phyloP scores from a whole-genome alignment of 2,329 filamentous ascomycete genomes.

The Chaetomiaceae sp. region DNA sequence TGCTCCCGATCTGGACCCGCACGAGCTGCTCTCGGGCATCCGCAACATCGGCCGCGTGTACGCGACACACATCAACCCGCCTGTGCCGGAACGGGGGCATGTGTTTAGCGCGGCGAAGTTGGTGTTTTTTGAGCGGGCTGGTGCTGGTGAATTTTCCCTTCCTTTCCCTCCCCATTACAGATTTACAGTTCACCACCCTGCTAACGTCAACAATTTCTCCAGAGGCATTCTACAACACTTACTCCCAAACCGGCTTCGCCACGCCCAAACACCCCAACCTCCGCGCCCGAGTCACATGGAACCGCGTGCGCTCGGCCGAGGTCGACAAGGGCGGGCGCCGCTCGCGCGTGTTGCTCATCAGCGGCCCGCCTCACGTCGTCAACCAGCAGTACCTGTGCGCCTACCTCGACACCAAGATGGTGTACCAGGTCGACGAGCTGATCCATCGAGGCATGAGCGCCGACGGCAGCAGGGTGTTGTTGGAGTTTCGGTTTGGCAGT shows the following conservation, averaged over 20 bases:
- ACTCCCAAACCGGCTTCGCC: conserved; percentile 34
- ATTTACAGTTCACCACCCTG: background rate
- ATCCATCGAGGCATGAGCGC: background rate
- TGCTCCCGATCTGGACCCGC: conserved; percentile 39
- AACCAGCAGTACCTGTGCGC: conserved; percentile 37
- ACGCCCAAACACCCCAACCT: conserved; percentile 26
- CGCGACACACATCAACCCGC: conserved; percentile 48
- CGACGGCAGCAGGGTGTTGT: conserved; percentile 11
- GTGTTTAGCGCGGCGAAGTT: conserved; percentile 44
- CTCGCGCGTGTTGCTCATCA: conserved; percentile 50
- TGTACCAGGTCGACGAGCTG: conserved; percentile 46
- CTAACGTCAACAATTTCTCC: background rate
- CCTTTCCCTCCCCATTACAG: background rate
- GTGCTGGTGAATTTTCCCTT: conserved; percentile 29
- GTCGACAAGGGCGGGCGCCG: conserved; percentile 27
- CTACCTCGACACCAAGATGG: conserved; percentile 42
- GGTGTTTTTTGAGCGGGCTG: conserved; percentile 42
- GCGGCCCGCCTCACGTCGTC: conserved; percentile 41
- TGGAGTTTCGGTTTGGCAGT: conserved; percentile 51
- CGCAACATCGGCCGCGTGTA: conserved; percentile 47
- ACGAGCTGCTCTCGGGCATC: conserved; percentile 42
- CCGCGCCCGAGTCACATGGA: conserved; percentile 39
- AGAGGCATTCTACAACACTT: conserved; percentile 30
- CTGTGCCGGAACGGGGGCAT: conserved; percentile 35
- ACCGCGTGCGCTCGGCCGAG: conserved; percentile 44